Evolutionary conservation across 176 grass and related monocot species (phyloP).

Genomic region (Miscanthus lutarioriparius): DNA sequence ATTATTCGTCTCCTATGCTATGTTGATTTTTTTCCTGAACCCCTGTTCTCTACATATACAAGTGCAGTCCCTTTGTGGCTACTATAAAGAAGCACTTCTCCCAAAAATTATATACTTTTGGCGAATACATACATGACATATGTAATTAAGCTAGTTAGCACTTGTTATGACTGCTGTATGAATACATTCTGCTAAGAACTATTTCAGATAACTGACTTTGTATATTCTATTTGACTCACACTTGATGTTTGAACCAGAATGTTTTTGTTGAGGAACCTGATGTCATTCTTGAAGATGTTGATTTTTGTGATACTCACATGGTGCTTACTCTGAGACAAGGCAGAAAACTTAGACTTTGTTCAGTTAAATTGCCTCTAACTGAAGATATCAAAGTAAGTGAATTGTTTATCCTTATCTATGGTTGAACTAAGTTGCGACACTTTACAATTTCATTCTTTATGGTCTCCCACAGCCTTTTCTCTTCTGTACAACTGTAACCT

Average conservation of each 20-base stretch:
- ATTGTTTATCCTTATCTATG: slow-evolving; percentile 15
- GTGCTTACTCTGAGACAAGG: slow-evolving; percentile 80
- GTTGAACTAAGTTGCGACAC: not conserved
- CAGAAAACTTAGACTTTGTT: slow-evolving; percentile 69
- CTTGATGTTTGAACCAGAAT: slow-evolving; percentile 51
- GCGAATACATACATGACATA: not conserved
- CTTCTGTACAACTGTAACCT: not conserved
- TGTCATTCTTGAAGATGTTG: slow-evolving; percentile 67
- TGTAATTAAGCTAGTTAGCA: not conserved
- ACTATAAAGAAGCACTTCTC: not conserved
- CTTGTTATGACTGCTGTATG: not conserved
- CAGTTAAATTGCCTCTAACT: slow-evolving; percentile 64
- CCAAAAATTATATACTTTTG: not conserved
- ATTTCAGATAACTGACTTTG: not conserved
- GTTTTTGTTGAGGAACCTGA: slow-evolving; percentile 65
- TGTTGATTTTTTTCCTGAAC: slow-evolving; percentile 12
- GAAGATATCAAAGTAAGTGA: slow-evolving; percentile 55
- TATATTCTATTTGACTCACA: slow-evolving; percentile 22
- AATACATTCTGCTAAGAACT: not conserved
- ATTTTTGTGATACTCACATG: slow-evolving; percentile 94
- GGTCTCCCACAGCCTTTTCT: slow-evolving; percentile 10
- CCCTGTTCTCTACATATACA: slow-evolving; percentile 35
- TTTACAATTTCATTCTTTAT: slow-evolving; percentile 36
- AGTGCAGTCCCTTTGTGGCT: slow-evolving; percentile 1
- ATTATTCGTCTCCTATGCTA: slow-evolving; percentile 8